Conservation (phyloP, 495 filamentous ascomycete genomes). For the Penicillium parvum region DNA sequence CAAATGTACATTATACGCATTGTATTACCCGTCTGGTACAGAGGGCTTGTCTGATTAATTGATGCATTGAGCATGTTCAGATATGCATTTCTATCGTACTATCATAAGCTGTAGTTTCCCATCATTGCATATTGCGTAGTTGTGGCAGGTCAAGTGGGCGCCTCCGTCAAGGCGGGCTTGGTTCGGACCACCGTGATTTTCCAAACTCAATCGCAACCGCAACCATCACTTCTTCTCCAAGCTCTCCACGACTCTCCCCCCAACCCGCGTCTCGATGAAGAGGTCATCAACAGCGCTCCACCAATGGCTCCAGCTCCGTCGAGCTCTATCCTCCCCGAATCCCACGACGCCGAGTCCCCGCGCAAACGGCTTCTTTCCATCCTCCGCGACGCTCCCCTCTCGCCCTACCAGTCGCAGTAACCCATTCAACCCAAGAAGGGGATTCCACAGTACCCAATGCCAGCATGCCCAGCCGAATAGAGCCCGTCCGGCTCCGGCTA, state of each 20-base stretch:
- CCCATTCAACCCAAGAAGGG: constrained; percentile 2
- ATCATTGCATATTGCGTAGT: background rate
- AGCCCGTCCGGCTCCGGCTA: background rate
- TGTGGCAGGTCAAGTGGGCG: background rate
- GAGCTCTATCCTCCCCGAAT: background rate
- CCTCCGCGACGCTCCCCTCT: constrained; percentile 4
- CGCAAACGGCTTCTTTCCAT: background rate
- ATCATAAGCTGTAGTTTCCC: background rate
- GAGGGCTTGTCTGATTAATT: constrained; percentile 29
- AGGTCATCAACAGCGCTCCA: constrained; percentile 4
- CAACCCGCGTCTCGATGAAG: constrained; percentile 7
- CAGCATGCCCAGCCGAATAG: background rate
- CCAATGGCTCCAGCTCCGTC: constrained; percentile 13
- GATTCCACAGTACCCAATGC: constrained; percentile 18
- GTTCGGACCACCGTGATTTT: constrained; percentile 11
- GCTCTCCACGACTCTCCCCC: background rate
- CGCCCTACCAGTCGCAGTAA: constrained; percentile 1
- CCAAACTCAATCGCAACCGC: constrained; percentile 6
- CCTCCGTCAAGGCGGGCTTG: constrained; percentile 4
- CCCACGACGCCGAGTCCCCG: background rate
- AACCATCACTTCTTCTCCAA: constrained; percentile 5
- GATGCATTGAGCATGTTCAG: constrained; percentile 26
- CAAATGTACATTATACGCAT: constrained; percentile 48
- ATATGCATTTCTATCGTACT: background rate
- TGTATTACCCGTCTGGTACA: constrained; percentile 33